phyloP scores from a whole-genome alignment of 2,329 filamentous ascomycete species.

The Remersonia thermophila region DNA sequence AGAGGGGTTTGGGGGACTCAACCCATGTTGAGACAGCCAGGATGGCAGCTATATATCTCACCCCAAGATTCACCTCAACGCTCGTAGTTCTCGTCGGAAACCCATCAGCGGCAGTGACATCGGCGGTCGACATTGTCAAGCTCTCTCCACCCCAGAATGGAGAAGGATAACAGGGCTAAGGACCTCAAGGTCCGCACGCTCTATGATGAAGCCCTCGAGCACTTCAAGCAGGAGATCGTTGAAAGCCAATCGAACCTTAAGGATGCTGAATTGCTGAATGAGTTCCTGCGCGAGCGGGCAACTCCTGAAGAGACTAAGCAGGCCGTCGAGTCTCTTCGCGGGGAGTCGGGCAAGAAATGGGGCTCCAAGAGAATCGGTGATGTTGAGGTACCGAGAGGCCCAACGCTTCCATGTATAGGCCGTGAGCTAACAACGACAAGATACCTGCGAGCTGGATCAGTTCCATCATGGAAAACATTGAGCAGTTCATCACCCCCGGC shows the following conservation, averaged over 20 bases:
- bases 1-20: no score
- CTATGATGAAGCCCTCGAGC: constrained; percentile 12
- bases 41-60: no score
- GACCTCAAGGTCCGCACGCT: constrained; percentile 7
- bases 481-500: constrained; percentile 14
- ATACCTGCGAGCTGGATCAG: constrained; percentile 14
- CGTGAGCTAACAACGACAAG: no score
- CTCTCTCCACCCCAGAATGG: neutral
- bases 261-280: constrained; percentile 8
- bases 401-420: no score
- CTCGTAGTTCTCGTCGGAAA: no score
- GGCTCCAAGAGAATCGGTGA: constrained; percentile 12
- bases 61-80: no score
- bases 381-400: constrained; percentile 7
- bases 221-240: constrained; percentile 9
- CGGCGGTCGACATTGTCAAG: no score
- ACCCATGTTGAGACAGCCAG: no score
- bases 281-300: constrained; percentile 11
- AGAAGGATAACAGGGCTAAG: no score
- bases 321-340: constrained; percentile 10
- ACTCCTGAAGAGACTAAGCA: constrained; percentile 12
- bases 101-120: no score
- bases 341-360: constrained; percentile 13
- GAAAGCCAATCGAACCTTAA: constrained; percentile 8
- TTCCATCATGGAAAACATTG: constrained; percentile 16